Evolutionary conservation across 495 filamentous ascomycete species (phyloP).

Genomic region (Chaetomium tenue): DNA sequence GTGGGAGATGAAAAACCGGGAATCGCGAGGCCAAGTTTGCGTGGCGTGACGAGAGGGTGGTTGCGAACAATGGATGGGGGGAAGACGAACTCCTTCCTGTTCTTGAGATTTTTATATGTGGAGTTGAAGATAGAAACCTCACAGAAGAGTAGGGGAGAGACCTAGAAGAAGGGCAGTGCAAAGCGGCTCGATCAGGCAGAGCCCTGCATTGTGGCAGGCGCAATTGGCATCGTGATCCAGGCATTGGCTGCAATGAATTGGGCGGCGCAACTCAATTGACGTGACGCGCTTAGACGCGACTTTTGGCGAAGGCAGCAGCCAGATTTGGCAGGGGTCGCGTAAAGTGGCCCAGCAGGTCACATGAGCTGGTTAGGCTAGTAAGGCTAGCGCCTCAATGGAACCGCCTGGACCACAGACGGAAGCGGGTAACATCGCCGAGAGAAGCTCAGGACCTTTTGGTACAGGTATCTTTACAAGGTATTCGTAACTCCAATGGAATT

Average conservation of each 20-base stretch:
- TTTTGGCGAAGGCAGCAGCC: slow-evolving; percentile 20
- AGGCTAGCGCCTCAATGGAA: too few species aligned
- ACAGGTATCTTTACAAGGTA: too few species aligned
- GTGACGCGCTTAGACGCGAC: slow-evolving; percentile 31
- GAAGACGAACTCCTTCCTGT: not conserved
- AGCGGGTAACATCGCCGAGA: not conserved
- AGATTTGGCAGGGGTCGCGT: slow-evolving; percentile 22
- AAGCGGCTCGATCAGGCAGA: not conserved
- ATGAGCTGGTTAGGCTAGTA: not conserved
- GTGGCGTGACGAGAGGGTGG: not conserved
- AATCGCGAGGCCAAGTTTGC: slow-evolving; percentile 9
- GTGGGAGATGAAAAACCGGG: not conserved
- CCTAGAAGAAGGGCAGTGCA: not conserved
- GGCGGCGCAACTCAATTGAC: not conserved
- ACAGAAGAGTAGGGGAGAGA: not conserved
- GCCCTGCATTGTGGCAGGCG: not conserved
- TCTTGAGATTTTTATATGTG: not conserved
- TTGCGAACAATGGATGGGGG: too few species aligned
- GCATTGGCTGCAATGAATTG: slow-evolving; percentile 5
- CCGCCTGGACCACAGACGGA: not conserved
- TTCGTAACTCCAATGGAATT: not conserved
- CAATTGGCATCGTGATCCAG: not conserved
- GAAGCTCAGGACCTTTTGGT: not conserved
- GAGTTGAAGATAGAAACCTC: not conserved
- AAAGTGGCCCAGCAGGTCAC: slow-evolving; percentile 27